Base-by-base conservation (phyloP, 768 basidiomycete species). In the Macrolepiota dolichaula region DNA sequence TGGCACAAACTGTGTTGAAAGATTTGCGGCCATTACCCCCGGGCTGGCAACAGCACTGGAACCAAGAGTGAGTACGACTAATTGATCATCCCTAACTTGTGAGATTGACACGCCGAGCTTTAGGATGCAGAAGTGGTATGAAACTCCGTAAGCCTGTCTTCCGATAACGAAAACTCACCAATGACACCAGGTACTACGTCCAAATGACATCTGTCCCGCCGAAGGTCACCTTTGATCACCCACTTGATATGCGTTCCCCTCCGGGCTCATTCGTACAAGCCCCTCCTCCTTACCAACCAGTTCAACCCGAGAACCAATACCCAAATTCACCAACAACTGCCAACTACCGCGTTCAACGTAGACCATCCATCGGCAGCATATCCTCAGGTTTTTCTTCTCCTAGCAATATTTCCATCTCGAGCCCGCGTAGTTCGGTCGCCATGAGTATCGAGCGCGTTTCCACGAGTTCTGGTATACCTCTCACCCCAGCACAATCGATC, bases 151-250 rank as follows among this genome's bases (percentile, higher is more conserved):
- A n/a, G 11, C 15, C 15, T 17, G 15, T 46, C 27, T 32, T 46
- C 2, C 1, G 6, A 9, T 15, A 25, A 32, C n/a, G 44, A 19
- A n/a, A 19, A 57, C 25, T 55, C 19, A 52, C 24, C 25, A 15
- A 40, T 38, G 11, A 22, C 17, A 4, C 24, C 11, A 74, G 72
- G 73, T 77, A 71, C 64, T 77, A 77, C 61, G 69, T 75, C 42
- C 73, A 75, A 61, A 69, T 67, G 25, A 70, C 63, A 44, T 65
- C 63, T 10, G 57, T 61, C 13, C 76, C 76, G 4, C 72, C 75
- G 6, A 72, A 71, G 36, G 67, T 76, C 25, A 71, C 74, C 12
- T 74, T 74, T 51, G 65, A 67, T 13, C 74, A 77, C 63, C 77
- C 76, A 22, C 61, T 66, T 3, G 70, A 69, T 61, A 57, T 67